Percentiles rank a stretch among this genome's conserved stretches.
phyloP scores from a whole-genome alignment of 805 yeast species.

The Candida lessepsii region DNA sequence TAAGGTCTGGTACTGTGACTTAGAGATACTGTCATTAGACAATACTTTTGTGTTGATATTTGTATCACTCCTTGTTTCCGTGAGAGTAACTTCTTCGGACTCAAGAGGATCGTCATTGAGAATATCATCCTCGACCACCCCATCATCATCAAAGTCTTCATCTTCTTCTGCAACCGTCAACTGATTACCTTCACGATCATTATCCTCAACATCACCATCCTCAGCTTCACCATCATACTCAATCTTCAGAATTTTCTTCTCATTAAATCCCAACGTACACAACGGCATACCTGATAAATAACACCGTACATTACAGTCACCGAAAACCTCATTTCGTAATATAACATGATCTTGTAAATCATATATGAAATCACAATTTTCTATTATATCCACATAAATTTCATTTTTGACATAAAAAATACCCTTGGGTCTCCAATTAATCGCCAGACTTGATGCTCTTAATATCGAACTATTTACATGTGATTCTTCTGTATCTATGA shows the following conservation, averaged over 20 bases:
- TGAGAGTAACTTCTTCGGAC: too few species aligned
- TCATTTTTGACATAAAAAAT: conserved; percentile 45
- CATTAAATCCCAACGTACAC: conserved; percentile 43
- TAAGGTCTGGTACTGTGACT: too few species aligned
- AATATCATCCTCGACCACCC: too few species aligned
- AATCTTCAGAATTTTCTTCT: conserved; percentile 31
- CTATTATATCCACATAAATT: conserved; percentile 42
- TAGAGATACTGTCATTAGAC: too few species aligned
- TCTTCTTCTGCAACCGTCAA: conserved; percentile 7
- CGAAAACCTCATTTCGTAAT: conserved; percentile 33
- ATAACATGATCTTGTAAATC: conserved; percentile 29
- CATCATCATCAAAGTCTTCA: conserved; percentile 12
- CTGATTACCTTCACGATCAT: conserved; percentile 9
- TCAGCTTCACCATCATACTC: conserved; percentile 1
- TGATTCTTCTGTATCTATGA: conserved; percentile 21
- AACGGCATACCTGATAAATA: conserved; percentile 46
- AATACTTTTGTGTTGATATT: too few species aligned
- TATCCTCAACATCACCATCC: neutral
- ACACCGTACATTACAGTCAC: conserved; percentile 34
- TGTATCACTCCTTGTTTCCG: neutral
- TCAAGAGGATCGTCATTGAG: too few species aligned
- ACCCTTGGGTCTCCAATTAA: conserved; percentile 47
- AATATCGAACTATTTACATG: conserved; percentile 66
- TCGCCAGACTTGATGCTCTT: conserved; percentile 66
- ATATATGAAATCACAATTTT: conserved; percentile 35